Evolutionary conservation across 2,329 filamentous ascomycete species (phyloP).

Genomic region (Phialemonium atrogriseum): DNA sequence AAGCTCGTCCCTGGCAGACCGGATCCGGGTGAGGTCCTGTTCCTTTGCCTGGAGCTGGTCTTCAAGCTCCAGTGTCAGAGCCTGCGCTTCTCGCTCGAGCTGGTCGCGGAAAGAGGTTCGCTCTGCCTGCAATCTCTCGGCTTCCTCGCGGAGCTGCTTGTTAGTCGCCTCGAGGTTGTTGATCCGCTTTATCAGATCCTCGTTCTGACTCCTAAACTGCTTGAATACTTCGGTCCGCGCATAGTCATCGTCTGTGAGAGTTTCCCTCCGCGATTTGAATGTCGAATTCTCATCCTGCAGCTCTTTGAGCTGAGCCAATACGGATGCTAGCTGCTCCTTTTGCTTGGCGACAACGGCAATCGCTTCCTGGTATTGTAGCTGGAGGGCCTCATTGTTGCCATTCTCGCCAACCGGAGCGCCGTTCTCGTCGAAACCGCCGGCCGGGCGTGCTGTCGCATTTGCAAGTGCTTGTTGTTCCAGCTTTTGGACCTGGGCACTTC

Average conservation of each 20-base stretch:
- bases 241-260: constrained; percentile 85
- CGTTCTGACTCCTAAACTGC: constrained; percentile 78
- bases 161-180: constrained; percentile 90
- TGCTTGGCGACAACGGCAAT: constrained; percentile 70
- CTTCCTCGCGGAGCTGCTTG: constrained; percentile 73
- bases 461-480: constrained; percentile 82
- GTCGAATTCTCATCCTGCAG: constrained; percentile 73
- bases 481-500: constrained; percentile 84
- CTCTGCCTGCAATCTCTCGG: constrained; percentile 77
- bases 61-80: constrained; percentile 68
- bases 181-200: constrained; percentile 84
- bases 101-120: constrained; percentile 73
- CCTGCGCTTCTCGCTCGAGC: constrained; percentile 72
- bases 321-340: constrained; percentile 76
- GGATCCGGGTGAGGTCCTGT: constrained; percentile 76
- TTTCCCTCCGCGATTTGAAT: constrained; percentile 59
- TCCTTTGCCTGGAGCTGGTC: constrained; percentile 73
- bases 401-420: constrained; percentile 35
- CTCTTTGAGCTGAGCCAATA: constrained; percentile 67
- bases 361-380: constrained; percentile 70
- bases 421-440: constrained; percentile 42
- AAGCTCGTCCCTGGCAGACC: constrained; percentile 77
- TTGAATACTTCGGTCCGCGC: constrained; percentile 91
- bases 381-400: constrained; percentile 51
- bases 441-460: constrained; percentile 45